A percentile compares a stretch with the other conserved stretches of the same genome.
Evolutionary conservation across 306 rosid species (phyloP).

Genomic region (Oemleria cerasiformis): DNA sequence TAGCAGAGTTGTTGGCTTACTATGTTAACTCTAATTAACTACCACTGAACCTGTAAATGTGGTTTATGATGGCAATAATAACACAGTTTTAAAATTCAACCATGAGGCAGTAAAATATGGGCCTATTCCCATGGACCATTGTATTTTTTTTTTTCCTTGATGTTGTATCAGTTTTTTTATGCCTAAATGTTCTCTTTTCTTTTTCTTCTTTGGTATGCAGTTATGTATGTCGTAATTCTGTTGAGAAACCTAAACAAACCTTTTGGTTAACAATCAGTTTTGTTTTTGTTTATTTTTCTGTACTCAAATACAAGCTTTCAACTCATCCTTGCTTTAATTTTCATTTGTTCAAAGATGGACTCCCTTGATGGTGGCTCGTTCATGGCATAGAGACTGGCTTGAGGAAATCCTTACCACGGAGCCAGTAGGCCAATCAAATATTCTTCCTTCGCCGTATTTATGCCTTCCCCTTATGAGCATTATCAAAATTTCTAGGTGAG

Average conservation of each 20-base stretch:
- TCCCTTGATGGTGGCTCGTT: constrained; percentile 86
- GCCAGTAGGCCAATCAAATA: constrained; percentile 44
- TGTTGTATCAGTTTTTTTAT: background rate
- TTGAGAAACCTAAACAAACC: too few relatives aligned
- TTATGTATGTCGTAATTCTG: too few relatives aligned
- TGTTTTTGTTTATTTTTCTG: too few relatives aligned
- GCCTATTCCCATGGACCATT: background rate
- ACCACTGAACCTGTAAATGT: background rate
- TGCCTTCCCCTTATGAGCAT: constrained; percentile 96
- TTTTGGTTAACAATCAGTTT: too few relatives aligned
- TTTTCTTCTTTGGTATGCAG: background rate
- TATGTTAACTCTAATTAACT: background rate
- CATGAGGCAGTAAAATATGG: background rate
- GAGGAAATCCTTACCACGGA: constrained; percentile 68
- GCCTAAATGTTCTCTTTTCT: too few relatives aligned
- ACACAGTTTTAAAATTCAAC: background rate
- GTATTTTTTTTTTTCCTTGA: background rate
- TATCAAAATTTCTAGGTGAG: constrained; percentile 76
- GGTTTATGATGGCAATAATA: background rate
- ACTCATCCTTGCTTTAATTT: constrained; percentile 18
- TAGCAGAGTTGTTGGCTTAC: background rate
- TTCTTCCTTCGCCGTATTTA: constrained; percentile 66
- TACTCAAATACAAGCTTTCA: background rate
- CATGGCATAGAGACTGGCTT: constrained; percentile 81
- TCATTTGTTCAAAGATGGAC: constrained; percentile 65